These are phyloP conservation scores for Aspergillus sclerotialis DNA, from an alignment of 2,329 filamentous ascomycete species.

Conservation along the genomic window DNA sequence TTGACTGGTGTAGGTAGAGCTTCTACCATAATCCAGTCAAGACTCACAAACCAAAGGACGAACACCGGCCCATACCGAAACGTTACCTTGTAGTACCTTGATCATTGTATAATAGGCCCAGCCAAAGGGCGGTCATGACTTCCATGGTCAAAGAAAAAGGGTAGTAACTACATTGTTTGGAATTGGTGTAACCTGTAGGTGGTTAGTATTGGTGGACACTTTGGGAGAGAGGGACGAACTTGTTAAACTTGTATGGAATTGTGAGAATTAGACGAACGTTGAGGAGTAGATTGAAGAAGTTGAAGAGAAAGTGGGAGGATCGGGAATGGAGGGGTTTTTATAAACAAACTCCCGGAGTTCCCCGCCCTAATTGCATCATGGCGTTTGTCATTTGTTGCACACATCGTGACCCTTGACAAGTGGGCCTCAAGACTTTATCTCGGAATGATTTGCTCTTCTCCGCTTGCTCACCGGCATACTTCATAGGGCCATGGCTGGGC, in stretches of 20 bases:
- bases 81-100: slow-evolving; percentile 44
- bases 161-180: slow-evolving; percentile 1
- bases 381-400: slow-evolving; percentile 28
- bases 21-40: slow-evolving; percentile 3
- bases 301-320: slow-evolving; percentile 6
- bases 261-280: slow-evolving; percentile 3
- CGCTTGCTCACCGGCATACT: too few relatives aligned
- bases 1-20: slow-evolving; percentile 1
- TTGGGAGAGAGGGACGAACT: slow-evolving; percentile 11
- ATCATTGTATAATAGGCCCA: slow-evolving; percentile 35
- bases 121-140: slow-evolving; percentile 33
- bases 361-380: slow-evolving; percentile 16
- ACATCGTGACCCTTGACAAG: too few relatives aligned
- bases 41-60: slow-evolving; percentile 31
- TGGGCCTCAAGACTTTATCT: not conserved
- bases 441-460: not conserved
- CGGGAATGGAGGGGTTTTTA: slow-evolving; percentile 15
- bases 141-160: slow-evolving; percentile 18
- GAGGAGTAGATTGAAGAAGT: slow-evolving; percentile 6
- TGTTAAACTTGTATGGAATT: slow-evolving; percentile 3
- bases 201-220: not conserved
- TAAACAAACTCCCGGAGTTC: slow-evolving; percentile 31
- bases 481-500: too few relatives aligned
- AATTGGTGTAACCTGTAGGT: not conserved
- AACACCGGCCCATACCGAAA: slow-evolving; percentile 61